Conservation (phyloP, 768 basidiomycete genomes). For the Daedalea quercina region DNA sequence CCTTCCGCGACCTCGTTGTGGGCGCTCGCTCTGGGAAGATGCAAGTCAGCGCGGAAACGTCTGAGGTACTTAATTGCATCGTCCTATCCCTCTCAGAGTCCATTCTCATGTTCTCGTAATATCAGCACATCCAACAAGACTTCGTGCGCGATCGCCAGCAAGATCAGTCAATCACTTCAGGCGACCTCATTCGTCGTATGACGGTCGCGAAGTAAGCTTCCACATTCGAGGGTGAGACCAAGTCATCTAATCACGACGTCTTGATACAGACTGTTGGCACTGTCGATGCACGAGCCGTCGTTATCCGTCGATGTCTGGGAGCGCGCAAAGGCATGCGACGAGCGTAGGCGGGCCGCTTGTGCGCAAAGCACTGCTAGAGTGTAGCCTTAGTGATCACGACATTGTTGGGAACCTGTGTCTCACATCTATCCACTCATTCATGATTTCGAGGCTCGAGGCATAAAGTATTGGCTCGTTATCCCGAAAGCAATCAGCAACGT, state of each 20-base stretch:
- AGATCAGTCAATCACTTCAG: constrained; percentile 35
- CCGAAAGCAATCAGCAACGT: too few relatives aligned
- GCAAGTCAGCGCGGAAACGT: constrained; percentile 44
- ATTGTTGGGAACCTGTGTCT: too few relatives aligned
- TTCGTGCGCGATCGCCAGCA: constrained; percentile 47
- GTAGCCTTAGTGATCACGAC: not conserved
- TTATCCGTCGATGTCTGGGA: constrained; percentile 61
- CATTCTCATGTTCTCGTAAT: not conserved
- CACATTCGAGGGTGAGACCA: not conserved
- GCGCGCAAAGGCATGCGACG: constrained; percentile 53
- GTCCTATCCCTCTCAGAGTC: not conserved
- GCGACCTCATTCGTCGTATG: constrained; percentile 65
- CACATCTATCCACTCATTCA: too few relatives aligned
- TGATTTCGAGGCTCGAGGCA: too few relatives aligned
- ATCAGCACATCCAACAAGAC: constrained; percentile 69
- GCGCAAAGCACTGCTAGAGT: not conserved
- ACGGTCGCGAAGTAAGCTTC: constrained; percentile 55
- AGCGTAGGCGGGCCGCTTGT: constrained; percentile 27
- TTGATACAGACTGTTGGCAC: constrained; percentile 47
- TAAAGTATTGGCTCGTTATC: too few relatives aligned
- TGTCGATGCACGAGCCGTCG: constrained; percentile 50
- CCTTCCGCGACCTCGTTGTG: constrained; percentile 53
- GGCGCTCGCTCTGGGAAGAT: constrained; percentile 56
- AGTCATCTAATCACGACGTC: constrained; percentile 3
- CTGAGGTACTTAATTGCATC: constrained; percentile 47